These are phyloP conservation scores for Cicer arietinum DNA, from an alignment of 306 rosid species.

Conservation along the genomic window DNA sequence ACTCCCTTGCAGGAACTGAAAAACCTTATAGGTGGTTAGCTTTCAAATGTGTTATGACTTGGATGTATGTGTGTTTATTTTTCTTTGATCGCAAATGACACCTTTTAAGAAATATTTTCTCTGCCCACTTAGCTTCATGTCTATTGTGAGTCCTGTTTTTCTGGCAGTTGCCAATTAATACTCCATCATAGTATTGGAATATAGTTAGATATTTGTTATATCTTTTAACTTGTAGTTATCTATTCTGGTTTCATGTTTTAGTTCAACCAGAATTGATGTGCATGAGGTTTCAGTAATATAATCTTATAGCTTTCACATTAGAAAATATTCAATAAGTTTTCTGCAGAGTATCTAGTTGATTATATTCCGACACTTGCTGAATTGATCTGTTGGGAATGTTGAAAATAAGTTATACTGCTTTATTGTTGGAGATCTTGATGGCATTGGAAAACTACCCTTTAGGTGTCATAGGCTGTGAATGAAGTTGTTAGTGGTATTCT, in stretches of 20 bases:
- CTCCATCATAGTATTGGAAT: background rate
- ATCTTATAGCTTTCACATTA: background rate
- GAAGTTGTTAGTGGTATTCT: background rate
- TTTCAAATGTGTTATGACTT: constrained; percentile 5
- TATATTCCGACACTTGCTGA: background rate
- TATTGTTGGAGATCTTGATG: constrained; percentile 1
- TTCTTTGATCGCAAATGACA: background rate
- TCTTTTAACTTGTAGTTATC: background rate
- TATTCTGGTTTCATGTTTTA: background rate
- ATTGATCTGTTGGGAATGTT: background rate
- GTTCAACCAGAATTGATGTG: background rate
- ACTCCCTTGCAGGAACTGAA: background rate
- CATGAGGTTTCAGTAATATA: background rate
- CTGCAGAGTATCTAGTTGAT: background rate
- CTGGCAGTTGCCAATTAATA: background rate
- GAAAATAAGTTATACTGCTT: background rate
- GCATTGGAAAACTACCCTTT: constrained; percentile 8
- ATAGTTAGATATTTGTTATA: background rate
- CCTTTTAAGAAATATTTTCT: background rate
- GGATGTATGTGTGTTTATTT: background rate
- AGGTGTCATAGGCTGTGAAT: background rate
- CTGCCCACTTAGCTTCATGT: background rate
- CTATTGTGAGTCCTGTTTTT: background rate
- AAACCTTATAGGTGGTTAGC: background rate
- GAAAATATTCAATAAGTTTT: background rate